Percentiles rank a stretch among this genome's conserved stretches.
Evolutionary conservation across 768 basidiomycete species (phyloP).

Genomic region (Auriculariales sp.): DNA sequence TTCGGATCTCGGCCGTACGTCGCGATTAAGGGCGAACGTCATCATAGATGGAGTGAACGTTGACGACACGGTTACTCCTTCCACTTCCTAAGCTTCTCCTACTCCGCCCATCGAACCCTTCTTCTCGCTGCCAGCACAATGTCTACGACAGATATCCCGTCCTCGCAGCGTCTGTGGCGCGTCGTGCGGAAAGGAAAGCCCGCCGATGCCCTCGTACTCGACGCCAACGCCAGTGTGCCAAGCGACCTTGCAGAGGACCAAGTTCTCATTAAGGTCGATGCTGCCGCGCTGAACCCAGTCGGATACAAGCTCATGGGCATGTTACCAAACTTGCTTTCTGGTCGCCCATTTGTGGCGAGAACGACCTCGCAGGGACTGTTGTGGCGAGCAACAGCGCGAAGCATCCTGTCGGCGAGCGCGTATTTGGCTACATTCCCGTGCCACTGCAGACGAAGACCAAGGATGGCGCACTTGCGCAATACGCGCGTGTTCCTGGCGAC

Average conservation of each 20-base stretch:
- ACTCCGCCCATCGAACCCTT: too few relatives aligned
- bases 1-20: too few relatives aligned
- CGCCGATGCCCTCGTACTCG: conserved; percentile 15
- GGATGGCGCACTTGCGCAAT: conserved; percentile 47
- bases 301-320: conserved; percentile 38
- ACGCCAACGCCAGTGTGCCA: conserved; percentile 16
- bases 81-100: too few relatives aligned
- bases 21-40: too few relatives aligned
- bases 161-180: too few relatives aligned
- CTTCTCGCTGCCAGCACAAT: too few relatives aligned
- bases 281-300: conserved; percentile 57
- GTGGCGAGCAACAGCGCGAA: conserved; percentile 37
- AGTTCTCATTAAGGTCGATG: conserved; percentile 36
- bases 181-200: conserved; percentile 16
- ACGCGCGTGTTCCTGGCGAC: too few relatives aligned
- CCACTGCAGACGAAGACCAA: too few relatives aligned
- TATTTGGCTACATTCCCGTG: too few relatives aligned
- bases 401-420: conserved; percentile 43
- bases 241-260: conserved; percentile 21
- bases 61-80: too few relatives aligned
- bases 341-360: conserved; percentile 40
- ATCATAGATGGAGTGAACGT: too few relatives aligned
- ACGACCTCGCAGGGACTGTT: conserved; percentile 51
- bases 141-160: too few relatives aligned
- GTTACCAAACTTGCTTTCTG: conserved; percentile 30